Evolutionary conservation across 305 asterid genomes (phyloP), one percentile per base, ranked within the genome.

Genomic region (Andrographis paniculata): DNA sequence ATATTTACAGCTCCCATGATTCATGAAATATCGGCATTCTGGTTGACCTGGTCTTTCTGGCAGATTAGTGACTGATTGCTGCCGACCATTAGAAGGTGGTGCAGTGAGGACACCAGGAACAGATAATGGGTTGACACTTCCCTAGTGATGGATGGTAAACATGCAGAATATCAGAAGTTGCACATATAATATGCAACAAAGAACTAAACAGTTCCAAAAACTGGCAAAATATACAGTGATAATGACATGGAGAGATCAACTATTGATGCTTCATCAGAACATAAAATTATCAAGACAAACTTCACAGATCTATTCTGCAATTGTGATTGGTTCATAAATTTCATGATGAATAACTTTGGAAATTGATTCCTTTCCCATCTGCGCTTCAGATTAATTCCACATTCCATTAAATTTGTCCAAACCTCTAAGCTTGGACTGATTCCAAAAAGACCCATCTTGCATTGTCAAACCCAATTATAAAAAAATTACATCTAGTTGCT

Each of bases 41-140:
- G 84, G 89, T 62, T 73, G 84, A 65, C 69, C 89, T 39, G 89
- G 84, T 54, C 82, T 59, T 23, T 79, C 79, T 1, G 89, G 89
- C 36, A 73, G 76, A 60, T 73, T 52, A 17, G 72, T 30, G 45
- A 35, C 71, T n/a, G 82, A 45, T 38, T 61, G 31, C 55, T 64
- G 75, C 16, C 79, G 70, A n/a, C n/a, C n/a, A 43, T 52, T 71
- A 24, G 78, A 49, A 42, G 53, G 59, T n/a, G 74, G 76, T 53
- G 64, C 59, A 60, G 63, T 52, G 52, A 72, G 60, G 46, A 59
- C 56, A 68, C 64, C 37, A 44, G 71, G 36, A 49, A 62, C 45
- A 23, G 75, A 56, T 38, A 68, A 28, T 47, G 75, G 79, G 46
- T 43, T 52, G 22, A 64, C 38, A 33, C 62, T 51, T 61, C 84